Percentiles rank a stretch among this genome's conserved stretches.
Evolutionary conservation across 169 alveolate species (phyloP).

Genomic region (Plasmodium fragile): DNA sequence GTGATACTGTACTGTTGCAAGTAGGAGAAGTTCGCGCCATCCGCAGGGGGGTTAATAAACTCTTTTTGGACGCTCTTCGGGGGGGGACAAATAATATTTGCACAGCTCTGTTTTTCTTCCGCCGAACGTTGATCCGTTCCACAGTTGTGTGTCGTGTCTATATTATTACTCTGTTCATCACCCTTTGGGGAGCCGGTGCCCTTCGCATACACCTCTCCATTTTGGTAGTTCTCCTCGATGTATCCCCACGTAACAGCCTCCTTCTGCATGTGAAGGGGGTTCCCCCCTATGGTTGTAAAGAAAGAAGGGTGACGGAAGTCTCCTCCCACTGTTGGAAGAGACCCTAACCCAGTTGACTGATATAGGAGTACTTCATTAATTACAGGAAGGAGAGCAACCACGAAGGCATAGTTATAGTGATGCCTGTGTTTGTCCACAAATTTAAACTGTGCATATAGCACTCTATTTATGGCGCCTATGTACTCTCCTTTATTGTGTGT

Average conservation of each 20-base stretch:
- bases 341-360: background rate
- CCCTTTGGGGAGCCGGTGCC: background rate
- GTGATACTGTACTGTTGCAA: conserved; percentile 12
- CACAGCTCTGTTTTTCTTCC: background rate
- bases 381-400: conserved; percentile 19
- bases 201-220: background rate
- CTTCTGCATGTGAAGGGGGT: conserved; percentile 48
- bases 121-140: background rate
- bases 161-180: background rate
- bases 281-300: background rate
- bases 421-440: conserved; percentile 24
- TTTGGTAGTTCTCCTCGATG: conserved; percentile 34
- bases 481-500: conserved; percentile 13
- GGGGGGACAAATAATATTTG: background rate
- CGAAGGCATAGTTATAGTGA: conserved; percentile 57
- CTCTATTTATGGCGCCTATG: conserved; percentile 16
- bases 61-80: background rate
- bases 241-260: conserved; percentile 38
- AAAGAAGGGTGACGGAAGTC: background rate
- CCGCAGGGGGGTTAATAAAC: conserved; percentile 5
- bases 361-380: conserved; percentile 28
- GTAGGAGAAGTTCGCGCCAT: background rate
- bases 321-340: background rate
- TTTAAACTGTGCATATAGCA: conserved; percentile 15
- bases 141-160: background rate